Percentiles rank a stretch among this genome's conserved stretches.
These are phyloP conservation scores for Carex arenaria DNA, from an alignment of 202 grass and related monocot species.

Conservation along the genomic window DNA sequence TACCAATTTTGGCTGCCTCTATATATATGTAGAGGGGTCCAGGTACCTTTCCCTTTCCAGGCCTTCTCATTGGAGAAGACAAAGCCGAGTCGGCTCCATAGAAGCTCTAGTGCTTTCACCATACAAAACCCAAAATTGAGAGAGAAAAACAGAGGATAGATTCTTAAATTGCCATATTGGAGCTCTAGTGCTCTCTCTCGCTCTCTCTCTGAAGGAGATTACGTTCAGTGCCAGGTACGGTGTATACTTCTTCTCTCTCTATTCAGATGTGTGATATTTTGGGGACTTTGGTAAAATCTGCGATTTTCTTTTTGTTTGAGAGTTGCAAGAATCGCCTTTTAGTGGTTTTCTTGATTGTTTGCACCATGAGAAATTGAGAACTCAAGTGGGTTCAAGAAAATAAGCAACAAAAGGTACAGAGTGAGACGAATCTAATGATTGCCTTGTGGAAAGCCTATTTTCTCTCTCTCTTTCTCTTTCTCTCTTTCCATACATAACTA, in stretches of 20 bases:
- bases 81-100: slow-evolving; percentile 65
- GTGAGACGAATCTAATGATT: slow-evolving; percentile 22
- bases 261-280: slow-evolving; percentile 6
- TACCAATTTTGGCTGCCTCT: slow-evolving; percentile 20
- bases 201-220: neutral
- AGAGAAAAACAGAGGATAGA: slow-evolving; percentile 30
- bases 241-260: slow-evolving; percentile 3
- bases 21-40: slow-evolving; percentile 24
- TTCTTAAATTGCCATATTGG: slow-evolving; percentile 22
- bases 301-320: neutral
- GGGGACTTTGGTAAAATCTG: neutral
- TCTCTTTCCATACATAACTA: neutral
- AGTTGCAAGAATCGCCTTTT: slow-evolving; percentile 24
- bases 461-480: neutral
- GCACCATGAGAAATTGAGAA: slow-evolving; percentile 18
- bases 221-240: slow-evolving; percentile 17
- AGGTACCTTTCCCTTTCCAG: slow-evolving; percentile 35
- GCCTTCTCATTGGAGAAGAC: slow-evolving; percentile 61
- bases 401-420: slow-evolving; percentile 12
- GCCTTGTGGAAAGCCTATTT: neutral
- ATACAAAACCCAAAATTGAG: slow-evolving; percentile 27
- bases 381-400: slow-evolving; percentile 20
- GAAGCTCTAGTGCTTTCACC: slow-evolving; percentile 29
- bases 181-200: neutral
- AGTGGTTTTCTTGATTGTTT: slow-evolving; percentile 25